Percentiles rank a stretch among this genome's conserved stretches.
These are phyloP conservation scores for Casaregolazyma lundiana DNA, from an alignment of 1,139 yeast genomes.

Conservation along the genomic window DNA sequence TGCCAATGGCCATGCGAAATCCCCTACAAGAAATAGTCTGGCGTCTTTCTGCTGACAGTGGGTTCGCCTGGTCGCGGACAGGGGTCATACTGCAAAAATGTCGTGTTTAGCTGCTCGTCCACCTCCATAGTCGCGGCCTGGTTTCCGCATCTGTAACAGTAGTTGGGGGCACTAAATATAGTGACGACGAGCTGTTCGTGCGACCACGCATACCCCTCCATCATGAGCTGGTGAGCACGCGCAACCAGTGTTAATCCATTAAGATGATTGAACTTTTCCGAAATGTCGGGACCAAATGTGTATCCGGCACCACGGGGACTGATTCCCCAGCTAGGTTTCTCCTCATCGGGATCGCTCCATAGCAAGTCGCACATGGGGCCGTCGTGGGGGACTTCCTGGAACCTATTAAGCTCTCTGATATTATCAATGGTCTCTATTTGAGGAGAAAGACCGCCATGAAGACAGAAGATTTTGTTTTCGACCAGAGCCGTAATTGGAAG, in stretches of 20 bases:
- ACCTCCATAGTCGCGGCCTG: conserved; percentile 99
- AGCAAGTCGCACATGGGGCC: conserved; percentile 98
- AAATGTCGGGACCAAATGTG: conserved; percentile 85
- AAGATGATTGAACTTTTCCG: conserved; percentile 70
- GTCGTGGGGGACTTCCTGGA: conserved; percentile 97
- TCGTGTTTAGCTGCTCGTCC: conserved; percentile 55
- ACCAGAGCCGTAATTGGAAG: conserved; percentile 91
- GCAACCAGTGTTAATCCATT: conserved; percentile 86
- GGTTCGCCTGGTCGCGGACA: conserved; percentile 96
- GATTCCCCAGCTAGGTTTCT: conserved; percentile 93
- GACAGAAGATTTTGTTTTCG: conserved; percentile 78
- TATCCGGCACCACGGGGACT: conserved; percentile 99
- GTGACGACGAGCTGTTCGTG: conserved; percentile 70
- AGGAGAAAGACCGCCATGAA: conserved; percentile 96
- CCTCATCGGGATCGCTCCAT: conserved; percentile 96
- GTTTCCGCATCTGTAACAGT: conserved; percentile 96
- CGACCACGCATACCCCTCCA: conserved; percentile 85
- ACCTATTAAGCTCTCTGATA: conserved; percentile 78
- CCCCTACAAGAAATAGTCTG: conserved; percentile 84
- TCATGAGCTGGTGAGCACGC: conserved; percentile 95
- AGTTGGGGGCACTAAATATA: conserved; percentile 96
- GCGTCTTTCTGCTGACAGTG: conserved; percentile 92
- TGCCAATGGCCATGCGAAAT: neutral
- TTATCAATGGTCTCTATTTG: conserved; percentile 86
- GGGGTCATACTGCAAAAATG: conserved; percentile 92